Evolutionary conservation across 2,329 filamentous ascomycete species (phyloP), one percentile per base, ranked within the genome.

Genomic region (Trichoderma brevicompactum): DNA sequence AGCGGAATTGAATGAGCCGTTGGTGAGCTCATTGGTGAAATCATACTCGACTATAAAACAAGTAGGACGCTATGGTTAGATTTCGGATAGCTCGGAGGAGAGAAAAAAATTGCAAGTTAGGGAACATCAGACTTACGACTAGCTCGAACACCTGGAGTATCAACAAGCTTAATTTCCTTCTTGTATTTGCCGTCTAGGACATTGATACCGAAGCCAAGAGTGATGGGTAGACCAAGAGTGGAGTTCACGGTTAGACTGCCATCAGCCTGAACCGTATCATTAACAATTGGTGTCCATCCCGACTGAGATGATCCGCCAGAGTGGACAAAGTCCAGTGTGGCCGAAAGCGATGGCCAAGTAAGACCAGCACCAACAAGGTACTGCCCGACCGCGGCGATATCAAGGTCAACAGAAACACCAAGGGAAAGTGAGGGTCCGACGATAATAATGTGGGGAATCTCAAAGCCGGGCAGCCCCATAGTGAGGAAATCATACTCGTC

Each of bases 121-220:
- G 23, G 23, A 28, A 28, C 7, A 28, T 28, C 23, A 28, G 23
- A 43, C 53, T 55, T 43, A 55, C 53, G 36, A 34, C 55, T 59
- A 2, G 43, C 55, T 15, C 55, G 55, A 10, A 59, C 32, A 23
- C 55, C 55, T 0, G 55, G 55, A 12, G 55, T 59, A 7, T 59
- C 55, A 13, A 59, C 55, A 40, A 59, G 55, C 55, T 59, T 59
- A 15, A 59, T 59, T 7, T 59, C 55, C 44, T 59, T 59, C 43
- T 59, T 32, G 10, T 59, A 59, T 38, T 59, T 59, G 5, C 55
- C 55, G n/a, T 59, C 46, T 7, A 59, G 40, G 55, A 59, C 46
- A 48, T 59, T 38, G 17, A 59, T 36, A 19, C 55, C 55, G 7
- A 59, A 59, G 7, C 55, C 55, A 38, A 59, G 55, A 1, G 10